Base-by-base conservation (phyloP, 2,329 filamentous ascomycete species). In the Acrocalymma vagum region DNA sequence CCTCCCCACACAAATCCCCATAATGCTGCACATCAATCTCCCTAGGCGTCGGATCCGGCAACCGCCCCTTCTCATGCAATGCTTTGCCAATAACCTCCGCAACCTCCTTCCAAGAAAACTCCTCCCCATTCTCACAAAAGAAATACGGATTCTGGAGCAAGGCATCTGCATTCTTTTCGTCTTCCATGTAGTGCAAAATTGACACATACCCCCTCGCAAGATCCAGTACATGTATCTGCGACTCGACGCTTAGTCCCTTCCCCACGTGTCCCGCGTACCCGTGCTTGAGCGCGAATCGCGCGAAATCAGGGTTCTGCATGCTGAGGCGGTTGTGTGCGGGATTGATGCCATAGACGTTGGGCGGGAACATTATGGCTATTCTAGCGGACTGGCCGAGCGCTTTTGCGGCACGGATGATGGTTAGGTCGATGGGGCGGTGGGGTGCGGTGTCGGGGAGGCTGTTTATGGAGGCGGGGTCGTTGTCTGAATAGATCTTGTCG, bases 81-180 rank as follows among this genome's bases (percentile, higher is more conserved):
- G 96, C 90, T 73, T 91, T 95, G 53, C 83, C 82, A 5, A 96
- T 88, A 47, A 96, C 92, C 67, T 96, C 91, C 6, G 93, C 93
- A 1, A 92, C 93, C 72, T 96, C 70, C 13, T 55, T 54, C 75
- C 75, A 78, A 15, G 70, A 72, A 9, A 69, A 63, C 48, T 78
- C 75, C 7, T 65, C 32, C 15, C 72, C 72, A 15, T 70, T 64
- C 53, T 79, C 76, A 58, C 68, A 73, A 62, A 79, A 79, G 55
- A 72, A 79, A 53, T 79, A 80, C 0, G 74, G 75, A 43, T 78
- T 77, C 21, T 67, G 42, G 2, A 73, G 50, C 1, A 71, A 45
- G 6, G 70, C 56, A 6, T n/a, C n/a, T 5, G 52, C 42, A 0
- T 64, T 42, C 3, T 62, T 58, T 48, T 6, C 50, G 29, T 11